Conservation (phyloP, 805 yeast genomes). For the Nakazawaea siamensis region DNA sequence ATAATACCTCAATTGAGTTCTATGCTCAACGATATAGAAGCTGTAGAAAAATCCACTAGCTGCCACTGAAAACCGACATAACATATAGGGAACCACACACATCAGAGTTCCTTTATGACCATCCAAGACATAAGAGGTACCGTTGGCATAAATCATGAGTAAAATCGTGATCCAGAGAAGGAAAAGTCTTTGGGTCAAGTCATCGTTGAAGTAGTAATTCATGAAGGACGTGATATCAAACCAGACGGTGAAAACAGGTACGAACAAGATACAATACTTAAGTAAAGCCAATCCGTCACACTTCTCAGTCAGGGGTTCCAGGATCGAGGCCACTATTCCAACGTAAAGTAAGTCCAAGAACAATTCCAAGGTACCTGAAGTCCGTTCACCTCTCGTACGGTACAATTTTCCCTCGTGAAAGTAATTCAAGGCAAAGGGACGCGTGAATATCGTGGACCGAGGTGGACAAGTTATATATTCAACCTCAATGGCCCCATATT, state of each 20-base stretch:
- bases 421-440: constrained; percentile 54
- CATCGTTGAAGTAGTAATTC: constrained; percentile 57
- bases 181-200: constrained; percentile 42
- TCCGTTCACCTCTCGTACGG: constrained; percentile 47
- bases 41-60: constrained; percentile 29
- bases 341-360: constrained; percentile 58
- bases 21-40: constrained; percentile 38
- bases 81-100: constrained; percentile 38
- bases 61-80: constrained; percentile 34
- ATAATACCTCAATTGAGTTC: constrained; percentile 39
- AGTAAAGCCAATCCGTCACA: constrained; percentile 39
- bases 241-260: constrained; percentile 62
- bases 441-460: constrained; percentile 30
- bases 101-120: constrained; percentile 29
- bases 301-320: constrained; percentile 41
- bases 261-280: constrained; percentile 39
- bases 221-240: constrained; percentile 54
- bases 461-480: constrained; percentile 36
- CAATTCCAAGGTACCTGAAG: constrained; percentile 44
- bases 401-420: constrained; percentile 48
- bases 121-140: constrained; percentile 30
- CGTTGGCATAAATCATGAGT: constrained; percentile 44
- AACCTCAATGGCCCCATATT: constrained; percentile 41
- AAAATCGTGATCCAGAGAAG: constrained; percentile 45
- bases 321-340: constrained; percentile 54